Conservation (phyloP, 306 rosid genomes). For the Lablab purpureus region DNA sequence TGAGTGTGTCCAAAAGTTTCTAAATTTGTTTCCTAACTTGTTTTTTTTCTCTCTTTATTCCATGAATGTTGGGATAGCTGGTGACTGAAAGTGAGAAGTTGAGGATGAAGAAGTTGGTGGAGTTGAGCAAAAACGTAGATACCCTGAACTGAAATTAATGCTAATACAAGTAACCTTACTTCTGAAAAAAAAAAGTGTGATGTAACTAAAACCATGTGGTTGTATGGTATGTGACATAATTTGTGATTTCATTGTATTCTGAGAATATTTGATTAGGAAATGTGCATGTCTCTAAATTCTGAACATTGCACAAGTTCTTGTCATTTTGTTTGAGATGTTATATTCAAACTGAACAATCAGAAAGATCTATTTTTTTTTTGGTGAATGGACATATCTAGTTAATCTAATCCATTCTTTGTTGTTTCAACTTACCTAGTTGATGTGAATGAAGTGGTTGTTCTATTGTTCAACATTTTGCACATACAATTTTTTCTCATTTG, state of each 20-base stretch:
- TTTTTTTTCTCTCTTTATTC: neutral
- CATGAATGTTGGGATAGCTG: constrained; percentile 46
- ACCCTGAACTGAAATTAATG: constrained; percentile 56
- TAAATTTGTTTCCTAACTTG: constrained; percentile 20
- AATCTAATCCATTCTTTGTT: constrained; percentile 11
- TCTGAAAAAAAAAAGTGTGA: constrained; percentile 49
- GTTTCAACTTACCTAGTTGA: constrained; percentile 31
- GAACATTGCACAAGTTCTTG: constrained; percentile 23
- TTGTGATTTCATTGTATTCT: constrained; percentile 51
- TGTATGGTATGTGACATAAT: constrained; percentile 42
- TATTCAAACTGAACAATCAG: constrained; percentile 29
- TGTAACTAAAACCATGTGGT: constrained; percentile 49
- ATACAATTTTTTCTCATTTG: too few species aligned
- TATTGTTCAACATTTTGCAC: neutral
- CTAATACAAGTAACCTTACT: constrained; percentile 45
- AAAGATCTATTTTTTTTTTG: neutral
- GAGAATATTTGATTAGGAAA: constrained; percentile 47
- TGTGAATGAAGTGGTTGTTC: neutral
- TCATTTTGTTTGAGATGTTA: constrained; percentile 39
- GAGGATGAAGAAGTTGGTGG: constrained; percentile 99
- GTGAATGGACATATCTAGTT: neutral
- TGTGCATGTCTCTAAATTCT: constrained; percentile 38
- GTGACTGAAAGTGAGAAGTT: constrained; percentile 83
- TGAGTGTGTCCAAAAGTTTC: neutral
- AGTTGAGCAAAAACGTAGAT: constrained; percentile 89